Conservation (phyloP, 192 early-diverging fungal species). For the Coemansia sp. region DNA sequence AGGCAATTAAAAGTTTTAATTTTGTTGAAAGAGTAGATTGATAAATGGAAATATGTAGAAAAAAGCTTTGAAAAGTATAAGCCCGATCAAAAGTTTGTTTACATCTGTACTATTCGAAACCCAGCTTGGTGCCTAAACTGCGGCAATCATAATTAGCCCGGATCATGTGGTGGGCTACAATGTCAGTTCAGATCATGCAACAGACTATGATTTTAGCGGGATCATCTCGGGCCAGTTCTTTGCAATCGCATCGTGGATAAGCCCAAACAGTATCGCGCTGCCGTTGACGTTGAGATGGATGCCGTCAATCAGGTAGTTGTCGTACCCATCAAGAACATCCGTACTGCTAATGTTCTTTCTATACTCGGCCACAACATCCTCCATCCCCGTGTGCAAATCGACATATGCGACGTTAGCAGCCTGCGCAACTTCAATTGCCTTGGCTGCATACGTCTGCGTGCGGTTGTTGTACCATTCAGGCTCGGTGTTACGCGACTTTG, state of each 20-base stretch:
- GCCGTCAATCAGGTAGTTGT: constrained; percentile 57
- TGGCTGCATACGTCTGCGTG: constrained; percentile 57
- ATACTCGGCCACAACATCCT: constrained; percentile 5
- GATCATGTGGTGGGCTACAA: neutral
- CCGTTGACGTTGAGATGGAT: constrained; percentile 59
- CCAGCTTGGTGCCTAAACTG: no score
- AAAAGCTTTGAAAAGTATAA: no score
- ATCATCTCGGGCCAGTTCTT: constrained; percentile 22
- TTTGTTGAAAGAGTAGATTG: neutral
- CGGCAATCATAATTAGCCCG: no score
- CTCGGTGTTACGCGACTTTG: neutral
- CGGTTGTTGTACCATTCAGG: constrained; percentile 27
- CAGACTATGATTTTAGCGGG: neutral
- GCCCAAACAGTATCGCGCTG: constrained; percentile 44
- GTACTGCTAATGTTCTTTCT: neutral
- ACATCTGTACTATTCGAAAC: neutral
- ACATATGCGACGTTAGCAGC: constrained; percentile 22
- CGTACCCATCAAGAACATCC: constrained; percentile 30
- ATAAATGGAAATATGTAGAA: neutral
- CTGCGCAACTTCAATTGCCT: constrained; percentile 45
- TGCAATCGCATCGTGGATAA: constrained; percentile 9
- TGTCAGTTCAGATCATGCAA: neutral
- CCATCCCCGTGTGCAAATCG: constrained; percentile 48
- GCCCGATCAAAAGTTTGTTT: neutral
- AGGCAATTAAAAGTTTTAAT: neutral